Conservation (phyloP, 495 filamentous ascomycete genomes). For the Aspergillus baeticus region DNA sequence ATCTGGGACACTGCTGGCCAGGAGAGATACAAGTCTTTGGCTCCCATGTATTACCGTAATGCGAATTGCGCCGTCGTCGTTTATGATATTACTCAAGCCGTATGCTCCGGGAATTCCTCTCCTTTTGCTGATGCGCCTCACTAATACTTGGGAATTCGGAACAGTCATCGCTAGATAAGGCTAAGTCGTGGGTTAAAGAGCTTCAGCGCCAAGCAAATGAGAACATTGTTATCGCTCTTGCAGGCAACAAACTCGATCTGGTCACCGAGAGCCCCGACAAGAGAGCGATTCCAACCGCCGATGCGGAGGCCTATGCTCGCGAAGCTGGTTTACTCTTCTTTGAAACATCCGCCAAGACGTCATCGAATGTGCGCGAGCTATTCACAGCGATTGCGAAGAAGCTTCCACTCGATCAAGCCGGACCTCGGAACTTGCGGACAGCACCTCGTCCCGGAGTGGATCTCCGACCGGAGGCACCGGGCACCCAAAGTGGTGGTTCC, state of each 20-base stretch:
- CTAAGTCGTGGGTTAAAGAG: slow-evolving; percentile 99
- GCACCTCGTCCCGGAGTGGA: slow-evolving; percentile 78
- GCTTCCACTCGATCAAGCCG: slow-evolving; percentile 90
- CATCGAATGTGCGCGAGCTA: slow-evolving; percentile 90
- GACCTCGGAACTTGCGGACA: slow-evolving; percentile 75
- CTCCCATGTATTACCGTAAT: slow-evolving; percentile 99
- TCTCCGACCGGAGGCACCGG: slow-evolving; percentile 71
- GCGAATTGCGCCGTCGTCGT: slow-evolving; percentile 99
- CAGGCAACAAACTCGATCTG: slow-evolving; percentile 96
- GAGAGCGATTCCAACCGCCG: slow-evolving; percentile 81
- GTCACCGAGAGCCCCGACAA: slow-evolving; percentile 89
- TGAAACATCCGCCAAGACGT: slow-evolving; percentile 95
- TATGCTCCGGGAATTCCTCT: slow-evolving; percentile 45
- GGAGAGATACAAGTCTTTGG: slow-evolving; percentile 96
- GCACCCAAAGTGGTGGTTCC: slow-evolving; percentile 68
- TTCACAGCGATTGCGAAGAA: slow-evolving; percentile 99
- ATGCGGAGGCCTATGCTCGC: slow-evolving; percentile 91
- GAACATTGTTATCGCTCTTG: slow-evolving; percentile 97
- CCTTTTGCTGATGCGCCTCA: background rate
- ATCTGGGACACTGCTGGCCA: slow-evolving; percentile 99
- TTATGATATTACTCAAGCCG: slow-evolving; percentile 98
- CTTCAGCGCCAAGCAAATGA: slow-evolving; percentile 98
- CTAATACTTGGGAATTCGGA: slow-evolving; percentile 14
- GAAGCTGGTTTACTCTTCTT: slow-evolving; percentile 95
- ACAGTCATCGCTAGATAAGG: slow-evolving; percentile 94